Conservation (phyloP, 2,329 filamentous ascomycete genomes). For the Colletotrichum cereale region DNA sequence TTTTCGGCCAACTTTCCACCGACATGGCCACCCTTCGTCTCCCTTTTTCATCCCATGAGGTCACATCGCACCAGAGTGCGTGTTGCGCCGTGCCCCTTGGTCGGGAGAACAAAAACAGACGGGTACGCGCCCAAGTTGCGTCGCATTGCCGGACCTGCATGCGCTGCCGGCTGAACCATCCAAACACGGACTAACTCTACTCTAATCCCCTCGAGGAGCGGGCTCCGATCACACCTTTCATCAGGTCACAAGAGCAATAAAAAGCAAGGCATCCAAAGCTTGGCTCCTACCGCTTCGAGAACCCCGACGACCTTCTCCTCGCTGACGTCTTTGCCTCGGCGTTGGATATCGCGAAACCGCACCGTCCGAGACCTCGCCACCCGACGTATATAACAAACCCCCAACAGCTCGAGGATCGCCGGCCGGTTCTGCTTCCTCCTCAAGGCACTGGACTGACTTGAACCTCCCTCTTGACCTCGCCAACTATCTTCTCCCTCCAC, state of each 20-base stretch:
- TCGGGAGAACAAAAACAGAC: conserved; percentile 5
- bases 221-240: conserved; percentile 16
- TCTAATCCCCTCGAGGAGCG: conserved; percentile 23
- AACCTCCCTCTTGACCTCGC: not conserved
- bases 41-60: conserved; percentile 24
- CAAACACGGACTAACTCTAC: conserved; percentile 1
- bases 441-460: conserved; percentile 16
- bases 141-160: conserved; percentile 28
- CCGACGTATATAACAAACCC: conserved; percentile 25
- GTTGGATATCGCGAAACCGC: not conserved
- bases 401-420: not conserved
- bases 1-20: conserved; percentile 30
- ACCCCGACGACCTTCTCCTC: conserved; percentile 4
- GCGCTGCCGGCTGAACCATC: conserved; percentile 17
- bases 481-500: not conserved
- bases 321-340: conserved; percentile 19
- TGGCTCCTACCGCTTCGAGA: conserved; percentile 11
- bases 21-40: conserved; percentile 20
- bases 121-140: conserved; percentile 31
- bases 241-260: conserved; percentile 34
- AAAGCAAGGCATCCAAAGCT: conserved; percentile 22
- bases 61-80: conserved; percentile 12
- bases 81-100: not conserved
- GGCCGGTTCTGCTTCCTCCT: not conserved
- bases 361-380: not conserved